Evolutionary conservation across 129 eudicot genomes (phyloP).

Genomic region (Smallanthus sonchifolius): DNA sequence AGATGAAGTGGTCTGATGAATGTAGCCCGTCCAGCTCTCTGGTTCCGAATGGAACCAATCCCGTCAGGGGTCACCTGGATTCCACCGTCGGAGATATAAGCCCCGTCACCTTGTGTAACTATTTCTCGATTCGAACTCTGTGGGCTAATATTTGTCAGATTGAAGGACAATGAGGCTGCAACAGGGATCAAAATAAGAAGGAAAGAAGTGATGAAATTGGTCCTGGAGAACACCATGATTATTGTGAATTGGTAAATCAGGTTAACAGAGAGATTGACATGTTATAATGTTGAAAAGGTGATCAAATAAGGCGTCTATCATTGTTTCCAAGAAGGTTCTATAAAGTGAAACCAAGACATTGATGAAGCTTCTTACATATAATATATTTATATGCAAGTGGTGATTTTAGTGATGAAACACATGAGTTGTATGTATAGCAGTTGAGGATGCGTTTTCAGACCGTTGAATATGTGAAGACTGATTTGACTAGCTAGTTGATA

Average conservation of each 20-base stretch:
- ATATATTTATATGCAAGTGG: background rate
- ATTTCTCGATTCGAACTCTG: background rate
- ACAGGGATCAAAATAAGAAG: background rate
- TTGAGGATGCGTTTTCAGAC: too few relatives aligned
- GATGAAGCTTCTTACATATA: background rate
- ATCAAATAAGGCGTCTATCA: background rate
- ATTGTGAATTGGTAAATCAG: background rate
- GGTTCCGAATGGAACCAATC: background rate
- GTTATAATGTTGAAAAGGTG: background rate
- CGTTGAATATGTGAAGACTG: too few relatives aligned
- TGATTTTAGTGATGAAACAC: too few relatives aligned
- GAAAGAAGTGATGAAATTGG: background rate
- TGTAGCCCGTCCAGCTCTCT: background rate
- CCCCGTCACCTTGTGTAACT: background rate
- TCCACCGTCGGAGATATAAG: background rate
- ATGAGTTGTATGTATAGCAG: too few relatives aligned
- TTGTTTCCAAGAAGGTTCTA: too few relatives aligned
- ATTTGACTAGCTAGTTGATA: too few relatives aligned
- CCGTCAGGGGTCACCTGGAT: conserved; percentile 6
- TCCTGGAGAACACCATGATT: background rate
- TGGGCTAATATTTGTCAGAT: background rate
- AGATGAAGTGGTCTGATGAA: conserved; percentile 11
- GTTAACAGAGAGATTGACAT: background rate
- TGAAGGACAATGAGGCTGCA: conserved; percentile 2
- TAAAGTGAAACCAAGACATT: background rate